These are phyloP conservation scores for Pichia sp. DNA, from an alignment of 1,139 yeast genomes.

Conservation along the genomic window DNA sequence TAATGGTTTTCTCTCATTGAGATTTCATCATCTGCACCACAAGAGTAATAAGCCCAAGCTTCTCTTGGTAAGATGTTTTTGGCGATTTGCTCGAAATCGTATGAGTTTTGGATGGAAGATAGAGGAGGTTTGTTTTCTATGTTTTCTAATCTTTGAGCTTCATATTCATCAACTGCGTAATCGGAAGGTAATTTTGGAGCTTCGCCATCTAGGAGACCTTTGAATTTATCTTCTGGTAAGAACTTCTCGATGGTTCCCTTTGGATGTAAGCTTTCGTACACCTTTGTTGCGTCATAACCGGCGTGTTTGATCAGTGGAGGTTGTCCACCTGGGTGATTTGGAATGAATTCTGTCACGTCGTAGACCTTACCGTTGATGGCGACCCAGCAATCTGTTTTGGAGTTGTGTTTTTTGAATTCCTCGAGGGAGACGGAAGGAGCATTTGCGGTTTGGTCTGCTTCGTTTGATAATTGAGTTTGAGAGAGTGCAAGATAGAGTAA, in stretches of 20 bases:
- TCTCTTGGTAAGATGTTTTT: slow-evolving; percentile 68
- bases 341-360: slow-evolving; percentile 75
- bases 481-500: background rate
- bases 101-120: slow-evolving; percentile 64
- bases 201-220: slow-evolving; percentile 36
- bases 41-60: slow-evolving; percentile 92
- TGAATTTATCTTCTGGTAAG: slow-evolving; percentile 35
- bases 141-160: slow-evolving; percentile 35
- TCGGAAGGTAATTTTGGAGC: slow-evolving; percentile 35
- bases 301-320: slow-evolving; percentile 72
- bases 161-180: slow-evolving; percentile 32
- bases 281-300: slow-evolving; percentile 88
- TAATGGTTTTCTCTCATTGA: slow-evolving; percentile 85
- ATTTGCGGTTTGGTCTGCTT: background rate
- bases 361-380: slow-evolving; percentile 81
- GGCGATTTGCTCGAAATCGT: slow-evolving; percentile 86
- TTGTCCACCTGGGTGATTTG: slow-evolving; percentile 89
- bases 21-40: slow-evolving; percentile 92
- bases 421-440: slow-evolving; percentile 31
- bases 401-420: slow-evolving; percentile 66
- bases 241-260: slow-evolving; percentile 45
- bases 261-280: slow-evolving; percentile 84
- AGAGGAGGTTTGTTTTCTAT: slow-evolving; percentile 59
- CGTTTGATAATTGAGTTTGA: slow-evolving; percentile 5
- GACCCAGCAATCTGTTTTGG: slow-evolving; percentile 77